Conservation (phyloP, 2,329 filamentous ascomycete species). For the Diplodia sapinea region DNA sequence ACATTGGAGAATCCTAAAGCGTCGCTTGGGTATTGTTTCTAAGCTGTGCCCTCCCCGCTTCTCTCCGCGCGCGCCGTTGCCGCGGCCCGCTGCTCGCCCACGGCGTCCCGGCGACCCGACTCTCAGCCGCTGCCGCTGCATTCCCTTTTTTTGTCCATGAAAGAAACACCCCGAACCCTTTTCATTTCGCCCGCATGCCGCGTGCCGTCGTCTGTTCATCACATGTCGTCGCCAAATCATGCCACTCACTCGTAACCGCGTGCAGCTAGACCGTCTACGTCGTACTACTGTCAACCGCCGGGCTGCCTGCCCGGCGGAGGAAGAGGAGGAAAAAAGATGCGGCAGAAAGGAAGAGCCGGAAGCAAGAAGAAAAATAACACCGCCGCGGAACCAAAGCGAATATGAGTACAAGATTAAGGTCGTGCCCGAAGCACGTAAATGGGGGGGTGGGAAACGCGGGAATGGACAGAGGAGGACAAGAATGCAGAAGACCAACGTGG, state of each 20-base stretch:
- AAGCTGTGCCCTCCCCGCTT: not conserved
- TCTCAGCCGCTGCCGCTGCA: not conserved
- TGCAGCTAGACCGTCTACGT: constrained; percentile 28
- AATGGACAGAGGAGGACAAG: not conserved
- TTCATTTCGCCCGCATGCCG: constrained; percentile 14
- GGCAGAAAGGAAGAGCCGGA: not conserved
- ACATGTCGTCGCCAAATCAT: constrained; percentile 3
- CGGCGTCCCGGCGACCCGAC: too few relatives aligned
- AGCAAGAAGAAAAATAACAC: not conserved
- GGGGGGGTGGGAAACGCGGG: not conserved
- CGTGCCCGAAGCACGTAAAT: constrained; percentile 5
- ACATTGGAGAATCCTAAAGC: constrained; percentile 22
- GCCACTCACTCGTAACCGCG: constrained; percentile 18
- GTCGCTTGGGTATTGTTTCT: constrained; percentile 26
- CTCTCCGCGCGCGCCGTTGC: too few relatives aligned
- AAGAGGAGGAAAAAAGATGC: not conserved
- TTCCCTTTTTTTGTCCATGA: not conserved
- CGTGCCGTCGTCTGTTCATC: constrained; percentile 13
- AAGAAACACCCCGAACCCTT: not conserved
- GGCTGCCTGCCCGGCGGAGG: not conserved
- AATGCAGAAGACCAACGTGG: not conserved
- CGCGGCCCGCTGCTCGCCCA: not conserved
- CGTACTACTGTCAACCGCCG: constrained; percentile 3
- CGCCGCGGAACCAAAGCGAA: constrained; percentile 11
- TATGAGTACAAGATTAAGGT: constrained; percentile 30